Evolutionary conservation across 2,329 filamentous ascomycete species (phyloP).

Genomic region (Ceratocystis albifundus): DNA sequence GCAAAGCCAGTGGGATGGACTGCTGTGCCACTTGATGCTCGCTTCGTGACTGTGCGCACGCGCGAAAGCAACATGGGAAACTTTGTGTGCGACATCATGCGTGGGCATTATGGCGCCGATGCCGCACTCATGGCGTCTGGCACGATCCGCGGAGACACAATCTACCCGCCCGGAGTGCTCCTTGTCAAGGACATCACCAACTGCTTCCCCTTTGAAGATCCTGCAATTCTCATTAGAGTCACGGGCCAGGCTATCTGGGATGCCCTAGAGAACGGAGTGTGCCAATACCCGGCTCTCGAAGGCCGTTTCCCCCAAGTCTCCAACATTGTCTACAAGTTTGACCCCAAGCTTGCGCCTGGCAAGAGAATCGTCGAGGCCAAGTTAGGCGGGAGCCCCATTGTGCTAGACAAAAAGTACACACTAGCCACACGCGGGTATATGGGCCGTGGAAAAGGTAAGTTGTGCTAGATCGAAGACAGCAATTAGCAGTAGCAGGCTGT

Average conservation of each 20-base stretch:
- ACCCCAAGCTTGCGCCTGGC: constrained; percentile 48
- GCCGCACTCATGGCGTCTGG: constrained; percentile 76
- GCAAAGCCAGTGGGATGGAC: constrained; percentile 79
- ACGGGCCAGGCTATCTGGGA: constrained; percentile 60
- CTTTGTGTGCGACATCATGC: constrained; percentile 86
- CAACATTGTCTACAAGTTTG: constrained; percentile 65
- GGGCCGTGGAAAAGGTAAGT: constrained; percentile 59
- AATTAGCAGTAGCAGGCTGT: neutral
- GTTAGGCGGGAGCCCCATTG: constrained; percentile 50
- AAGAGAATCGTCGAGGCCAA: constrained; percentile 52
- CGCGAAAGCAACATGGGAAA: constrained; percentile 78
- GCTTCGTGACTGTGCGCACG: constrained; percentile 69
- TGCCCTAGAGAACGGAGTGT: constrained; percentile 77
- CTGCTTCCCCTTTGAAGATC: constrained; percentile 88
- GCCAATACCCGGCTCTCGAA: constrained; percentile 70
- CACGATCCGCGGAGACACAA: constrained; percentile 77
- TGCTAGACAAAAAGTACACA: constrained; percentile 53
- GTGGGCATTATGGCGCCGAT: constrained; percentile 67
- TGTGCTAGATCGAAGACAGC: neutral
- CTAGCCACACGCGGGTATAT: constrained; percentile 80
- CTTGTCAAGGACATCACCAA: constrained; percentile 72
- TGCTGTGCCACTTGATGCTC: constrained; percentile 67
- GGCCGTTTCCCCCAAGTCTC: constrained; percentile 73
- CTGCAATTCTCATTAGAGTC: constrained; percentile 64
- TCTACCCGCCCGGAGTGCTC: constrained; percentile 71